These are phyloP conservation scores for Tympanopsis confertula DNA, from an alignment of 2,329 filamentous ascomycete genomes.

Conservation along the genomic window DNA sequence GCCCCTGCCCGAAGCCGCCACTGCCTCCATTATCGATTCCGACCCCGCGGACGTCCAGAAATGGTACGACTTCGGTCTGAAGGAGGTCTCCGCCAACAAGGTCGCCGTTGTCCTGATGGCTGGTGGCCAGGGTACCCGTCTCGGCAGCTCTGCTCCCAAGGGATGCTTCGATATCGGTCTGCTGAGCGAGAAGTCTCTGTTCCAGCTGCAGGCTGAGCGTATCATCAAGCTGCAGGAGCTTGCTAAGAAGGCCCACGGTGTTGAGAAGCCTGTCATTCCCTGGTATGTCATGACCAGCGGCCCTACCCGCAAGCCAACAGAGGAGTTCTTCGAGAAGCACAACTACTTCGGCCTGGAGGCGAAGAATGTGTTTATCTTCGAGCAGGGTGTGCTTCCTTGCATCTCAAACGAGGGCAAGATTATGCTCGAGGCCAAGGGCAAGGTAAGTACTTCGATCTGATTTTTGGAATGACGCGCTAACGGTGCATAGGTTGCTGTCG, in stretches of 20 bases:
- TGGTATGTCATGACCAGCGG: conserved; percentile 99
- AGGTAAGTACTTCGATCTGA: conserved; percentile 29
- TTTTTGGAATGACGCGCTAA: neutral
- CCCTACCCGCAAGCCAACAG: conserved; percentile 81
- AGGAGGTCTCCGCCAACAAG: conserved; percentile 66
- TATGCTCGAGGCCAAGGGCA: conserved; percentile 77
- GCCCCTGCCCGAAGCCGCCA: conserved; percentile 75
- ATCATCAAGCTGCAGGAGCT: conserved; percentile 78
- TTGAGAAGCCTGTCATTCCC: conserved; percentile 56
- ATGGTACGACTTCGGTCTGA: conserved; percentile 78
- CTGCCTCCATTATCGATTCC: conserved; percentile 85
- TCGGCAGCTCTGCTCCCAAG: conserved; percentile 92
- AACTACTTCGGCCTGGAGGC: conserved; percentile 80
- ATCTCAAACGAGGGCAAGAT: conserved; percentile 98
- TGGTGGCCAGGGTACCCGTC: conserved; percentile 85
- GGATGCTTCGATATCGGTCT: conserved; percentile 95
- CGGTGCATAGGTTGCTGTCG: conserved; percentile 59
- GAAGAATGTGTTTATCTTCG: conserved; percentile 83
- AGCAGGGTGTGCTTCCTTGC: conserved; percentile 92
- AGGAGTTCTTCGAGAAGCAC: conserved; percentile 82
- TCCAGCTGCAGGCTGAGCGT: conserved; percentile 93
- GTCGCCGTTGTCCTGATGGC: conserved; percentile 89
- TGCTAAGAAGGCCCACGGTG: conserved; percentile 54
- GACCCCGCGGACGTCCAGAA: conserved; percentile 62
- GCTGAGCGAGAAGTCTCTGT: conserved; percentile 83